phyloP scores from a whole-genome alignment of 2,329 filamentous ascomycete genomes.

The Exophiala aquamarina region DNA sequence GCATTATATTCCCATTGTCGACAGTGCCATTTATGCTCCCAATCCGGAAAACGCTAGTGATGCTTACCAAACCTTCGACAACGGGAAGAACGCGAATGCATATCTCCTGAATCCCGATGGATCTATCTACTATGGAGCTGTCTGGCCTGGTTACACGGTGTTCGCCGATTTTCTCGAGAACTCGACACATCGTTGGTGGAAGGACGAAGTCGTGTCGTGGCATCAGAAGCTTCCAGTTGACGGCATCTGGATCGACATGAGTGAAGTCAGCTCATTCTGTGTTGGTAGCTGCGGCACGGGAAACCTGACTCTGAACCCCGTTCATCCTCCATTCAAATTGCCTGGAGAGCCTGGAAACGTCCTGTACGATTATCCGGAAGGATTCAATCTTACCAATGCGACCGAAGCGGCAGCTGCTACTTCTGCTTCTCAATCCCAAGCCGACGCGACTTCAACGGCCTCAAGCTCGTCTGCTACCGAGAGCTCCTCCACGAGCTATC shows the following conservation, averaged over 20 bases:
- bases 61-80: slow-evolving; percentile 54
- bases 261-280: slow-evolving; percentile 64
- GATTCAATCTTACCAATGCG: slow-evolving; percentile 66
- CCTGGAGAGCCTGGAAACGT: slow-evolving; percentile 64
- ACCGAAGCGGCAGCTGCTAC: slow-evolving; percentile 65
- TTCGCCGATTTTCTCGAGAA: slow-evolving; percentile 62
- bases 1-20: slow-evolving; percentile 62
- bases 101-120: slow-evolving; percentile 58
- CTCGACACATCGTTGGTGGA: slow-evolving; percentile 61
- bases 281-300: slow-evolving; percentile 69
- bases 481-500: slow-evolving; percentile 47
- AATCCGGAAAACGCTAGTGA: slow-evolving; percentile 69
- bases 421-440: slow-evolving; percentile 54
- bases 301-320: slow-evolving; percentile 66
- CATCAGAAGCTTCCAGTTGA: slow-evolving; percentile 55
- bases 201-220: slow-evolving; percentile 53
- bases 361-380: slow-evolving; percentile 65
- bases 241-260: slow-evolving; percentile 63
- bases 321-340: slow-evolving; percentile 64
- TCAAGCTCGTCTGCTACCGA: slow-evolving; percentile 28
- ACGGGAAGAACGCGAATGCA: slow-evolving; percentile 49
- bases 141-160: slow-evolving; percentile 60
- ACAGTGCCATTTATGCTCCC: slow-evolving; percentile 68
- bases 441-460: slow-evolving; percentile 37
- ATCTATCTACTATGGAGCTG: slow-evolving; percentile 54